Base-by-base conservation (phyloP, 2,329 filamentous ascomycete genomes). In the Calonectria hongkongensis region DNA sequence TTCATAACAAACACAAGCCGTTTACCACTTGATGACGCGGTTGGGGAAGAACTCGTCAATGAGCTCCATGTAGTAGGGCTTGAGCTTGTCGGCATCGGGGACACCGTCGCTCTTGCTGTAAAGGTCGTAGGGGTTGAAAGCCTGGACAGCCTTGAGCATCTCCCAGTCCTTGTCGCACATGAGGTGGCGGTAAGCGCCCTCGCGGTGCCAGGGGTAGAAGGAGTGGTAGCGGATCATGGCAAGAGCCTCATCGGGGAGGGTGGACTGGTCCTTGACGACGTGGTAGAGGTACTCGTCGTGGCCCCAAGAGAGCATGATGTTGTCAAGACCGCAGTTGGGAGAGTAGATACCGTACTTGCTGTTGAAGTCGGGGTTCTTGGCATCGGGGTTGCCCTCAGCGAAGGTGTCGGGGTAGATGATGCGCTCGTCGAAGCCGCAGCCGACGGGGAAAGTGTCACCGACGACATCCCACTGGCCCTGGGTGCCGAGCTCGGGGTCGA, bases 211-310 rank as follows among this genome's bases (percentile, higher is more conserved):
- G 18, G 95, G 93, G 85, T 98, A 98, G 86, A 98, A 98, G 7
- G 92, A 95, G 86, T 98, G 95, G 85, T 97, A 98, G 69, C 95
- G 89, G 83, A 98, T 97, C 94, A 98, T 98, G 73, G 95, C 95
- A 13, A 98, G 89, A 0, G 93, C 94, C 88, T 98, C 95, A 58
- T 90, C 88, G 0, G 95, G 95, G 51, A 98, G 88, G 0, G 87
- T 93, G 62, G 90, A 93, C 87, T 98, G 95, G 75, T 94, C 93
- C 87, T 95, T 95, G 85, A 94, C 92, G 73, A 98, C 92, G 80
- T 95, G 92, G 87, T 98, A 98, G 58, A 96, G 88, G 84, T 95
- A 96, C 86, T 96, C 94, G 82, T 96, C 94, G 83, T 96, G 94
- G 56, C 95, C 95, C 95, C 95, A 98, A 76, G 92, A 94, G 73